Evolutionary conservation across 1,284 basidiomycete species (phyloP).

Genomic region (Apiotrichum domesticum): DNA sequence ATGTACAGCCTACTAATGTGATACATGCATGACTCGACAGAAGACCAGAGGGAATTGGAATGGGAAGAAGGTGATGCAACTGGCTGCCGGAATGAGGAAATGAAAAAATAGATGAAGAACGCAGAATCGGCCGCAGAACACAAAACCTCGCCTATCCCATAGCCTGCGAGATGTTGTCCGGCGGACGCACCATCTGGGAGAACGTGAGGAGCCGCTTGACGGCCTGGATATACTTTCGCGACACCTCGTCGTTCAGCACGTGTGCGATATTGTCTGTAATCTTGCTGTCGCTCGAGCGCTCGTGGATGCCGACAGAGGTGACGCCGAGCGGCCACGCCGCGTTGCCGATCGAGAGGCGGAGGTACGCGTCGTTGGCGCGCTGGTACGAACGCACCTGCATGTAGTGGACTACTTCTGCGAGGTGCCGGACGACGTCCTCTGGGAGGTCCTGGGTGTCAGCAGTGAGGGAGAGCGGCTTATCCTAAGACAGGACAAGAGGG

Average conservation of each 20-base stretch:
- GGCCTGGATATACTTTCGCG: conserved; percentile 97
- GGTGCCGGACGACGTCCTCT: conserved; percentile 75
- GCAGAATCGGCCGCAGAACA: background rate
- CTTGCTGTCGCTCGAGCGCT: conserved; percentile 93
- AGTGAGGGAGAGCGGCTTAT: background rate
- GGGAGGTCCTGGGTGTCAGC: conserved; percentile 59
- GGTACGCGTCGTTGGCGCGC: conserved; percentile 91
- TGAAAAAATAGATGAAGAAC: background rate
- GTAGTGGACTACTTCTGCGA: conserved; percentile 92
- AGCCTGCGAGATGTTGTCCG: conserved; percentile 78
- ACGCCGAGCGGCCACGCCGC: conserved; percentile 99
- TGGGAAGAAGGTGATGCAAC: background rate
- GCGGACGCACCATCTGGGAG: conserved; percentile 89
- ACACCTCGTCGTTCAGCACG: conserved; percentile 97
- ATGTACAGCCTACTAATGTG: conserved; percentile 4
- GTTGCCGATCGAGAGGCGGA: conserved; percentile 94
- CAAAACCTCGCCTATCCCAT: conserved; percentile 60
- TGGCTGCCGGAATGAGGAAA: background rate
- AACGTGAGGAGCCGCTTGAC: conserved; percentile 93
- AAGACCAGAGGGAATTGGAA: background rate
- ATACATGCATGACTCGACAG: background rate
- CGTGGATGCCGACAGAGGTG: conserved; percentile 98
- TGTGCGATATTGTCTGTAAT: conserved; percentile 96
- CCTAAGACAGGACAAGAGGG: no score
- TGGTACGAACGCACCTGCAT: conserved; percentile 95